phyloP scores from a whole-genome alignment of 176 grass and related monocot species.

The Avena insularis region DNA sequence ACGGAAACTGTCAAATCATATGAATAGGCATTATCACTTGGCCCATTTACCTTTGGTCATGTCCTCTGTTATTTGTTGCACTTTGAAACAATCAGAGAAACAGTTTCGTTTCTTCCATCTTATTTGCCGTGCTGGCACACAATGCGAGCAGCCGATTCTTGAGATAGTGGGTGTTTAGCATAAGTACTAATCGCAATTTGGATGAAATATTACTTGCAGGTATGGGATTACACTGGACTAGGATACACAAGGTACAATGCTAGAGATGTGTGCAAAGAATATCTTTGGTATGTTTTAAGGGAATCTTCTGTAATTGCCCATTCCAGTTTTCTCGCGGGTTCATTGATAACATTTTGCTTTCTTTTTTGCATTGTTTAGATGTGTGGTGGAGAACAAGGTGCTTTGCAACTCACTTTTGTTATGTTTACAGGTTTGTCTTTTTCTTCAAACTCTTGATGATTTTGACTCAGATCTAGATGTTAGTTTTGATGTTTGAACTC shows the following conservation, averaged over 20 bases:
- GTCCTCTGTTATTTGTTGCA: slow-evolving; percentile 14
- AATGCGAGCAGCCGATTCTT: background rate
- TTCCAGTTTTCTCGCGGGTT: background rate
- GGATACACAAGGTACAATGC: slow-evolving; percentile 91
- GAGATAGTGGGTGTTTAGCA: background rate
- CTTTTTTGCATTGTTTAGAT: slow-evolving; percentile 56
- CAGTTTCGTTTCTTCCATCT: background rate
- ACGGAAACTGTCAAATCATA: background rate
- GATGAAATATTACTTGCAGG: slow-evolving; percentile 49
- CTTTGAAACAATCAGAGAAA: background rate
- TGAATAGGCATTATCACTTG: background rate
- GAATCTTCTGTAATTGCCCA: background rate
- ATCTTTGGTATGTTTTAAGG: slow-evolving; percentile 74
- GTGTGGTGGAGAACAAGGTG: slow-evolving; percentile 98
- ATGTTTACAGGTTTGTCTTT: slow-evolving; percentile 69
- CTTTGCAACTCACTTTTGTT: slow-evolving; percentile 90
- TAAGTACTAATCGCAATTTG: slow-evolving; percentile 11
- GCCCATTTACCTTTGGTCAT: background rate
- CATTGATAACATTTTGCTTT: slow-evolving; percentile 15
- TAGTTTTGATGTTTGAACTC: background rate
- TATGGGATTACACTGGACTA: slow-evolving; percentile 97
- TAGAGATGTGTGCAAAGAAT: slow-evolving; percentile 85
- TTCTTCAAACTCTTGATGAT: slow-evolving; percentile 2
- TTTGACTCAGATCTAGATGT: background rate
- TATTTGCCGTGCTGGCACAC: background rate